phyloP scores from a whole-genome alignment of 164 flowering plant species.

The Echeveria elegans region DNA sequence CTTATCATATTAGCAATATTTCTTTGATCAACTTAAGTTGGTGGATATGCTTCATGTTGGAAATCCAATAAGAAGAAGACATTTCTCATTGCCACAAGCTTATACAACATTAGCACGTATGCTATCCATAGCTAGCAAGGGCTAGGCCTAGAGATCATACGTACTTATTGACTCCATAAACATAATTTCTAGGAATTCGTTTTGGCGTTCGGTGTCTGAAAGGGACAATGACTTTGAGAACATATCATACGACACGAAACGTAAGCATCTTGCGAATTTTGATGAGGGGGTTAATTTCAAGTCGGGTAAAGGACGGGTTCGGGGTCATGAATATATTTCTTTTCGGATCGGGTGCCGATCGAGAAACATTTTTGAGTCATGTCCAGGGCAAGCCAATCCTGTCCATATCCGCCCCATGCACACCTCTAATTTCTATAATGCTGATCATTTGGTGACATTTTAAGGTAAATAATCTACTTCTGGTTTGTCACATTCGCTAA shows the following conservation, averaged over 20 bases:
- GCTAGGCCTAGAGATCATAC: too few species aligned
- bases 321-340: too few species aligned
- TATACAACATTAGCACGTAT: neutral
- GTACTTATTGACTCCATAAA: neutral
- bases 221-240: neutral
- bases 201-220: neutral
- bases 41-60: neutral
- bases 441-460: neutral
- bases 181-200: neutral
- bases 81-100: neutral
- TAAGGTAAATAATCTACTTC: neutral
- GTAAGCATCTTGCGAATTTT: conserved; percentile 12
- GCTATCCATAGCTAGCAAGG: too few species aligned
- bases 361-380: too few species aligned
- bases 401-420: too few species aligned
- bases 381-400: too few species aligned
- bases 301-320: too few species aligned
- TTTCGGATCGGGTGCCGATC: neutral
- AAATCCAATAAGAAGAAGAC: neutral
- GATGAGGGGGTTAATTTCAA: neutral
- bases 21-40: conserved; percentile 1
- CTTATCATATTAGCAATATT: neutral
- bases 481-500: neutral
- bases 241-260: neutral
- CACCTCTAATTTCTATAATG: too few species aligned